Percentiles rank a stretch among this genome's conserved stretches.
These are phyloP conservation scores for Gnomoniopsis smithogilvyi DNA, from an alignment of 2,329 filamentous ascomycete genomes.

Conservation along the genomic window DNA sequence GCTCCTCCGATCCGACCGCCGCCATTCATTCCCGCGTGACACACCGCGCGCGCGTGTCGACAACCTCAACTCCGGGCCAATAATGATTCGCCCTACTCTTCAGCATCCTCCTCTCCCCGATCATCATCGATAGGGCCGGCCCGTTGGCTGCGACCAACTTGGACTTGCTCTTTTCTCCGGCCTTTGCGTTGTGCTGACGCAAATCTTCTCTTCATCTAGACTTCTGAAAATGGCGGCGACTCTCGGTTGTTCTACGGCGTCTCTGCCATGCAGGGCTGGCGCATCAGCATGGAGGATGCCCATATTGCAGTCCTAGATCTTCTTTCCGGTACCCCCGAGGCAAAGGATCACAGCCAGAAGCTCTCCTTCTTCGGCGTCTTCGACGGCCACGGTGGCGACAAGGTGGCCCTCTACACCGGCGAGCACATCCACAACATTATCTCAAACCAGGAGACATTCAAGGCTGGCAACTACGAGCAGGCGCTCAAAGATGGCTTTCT, in stretches of 20 bases:
- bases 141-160: conserved; percentile 1
- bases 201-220: conserved; percentile 45
- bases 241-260: conserved; percentile 89
- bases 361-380: conserved; percentile 98
- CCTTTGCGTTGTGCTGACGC: conserved; percentile 25
- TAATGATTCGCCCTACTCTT: too few species aligned
- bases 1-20: neutral
- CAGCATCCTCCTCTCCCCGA: too few species aligned
- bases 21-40: neutral
- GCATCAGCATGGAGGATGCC: conserved; percentile 99
- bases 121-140: neutral
- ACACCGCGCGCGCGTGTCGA: neutral
- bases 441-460: conserved; percentile 91
- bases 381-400: conserved; percentile 95
- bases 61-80: neutral
- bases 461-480: conserved; percentile 87
- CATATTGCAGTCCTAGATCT: conserved; percentile 89
- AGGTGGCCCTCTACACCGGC: conserved; percentile 90
- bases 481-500: conserved; percentile 96
- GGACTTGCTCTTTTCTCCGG: neutral
- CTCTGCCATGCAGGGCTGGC: conserved; percentile 99
- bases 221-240: conserved; percentile 88
- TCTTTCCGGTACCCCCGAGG: conserved; percentile 53
- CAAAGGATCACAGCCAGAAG: conserved; percentile 66
- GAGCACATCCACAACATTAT: conserved; percentile 93